A percentile compares a stretch with the other conserved stretches of the same genome.
phyloP scores from a whole-genome alignment of 371 early-diverging fungal species.

The Nematocida displodere region DNA sequence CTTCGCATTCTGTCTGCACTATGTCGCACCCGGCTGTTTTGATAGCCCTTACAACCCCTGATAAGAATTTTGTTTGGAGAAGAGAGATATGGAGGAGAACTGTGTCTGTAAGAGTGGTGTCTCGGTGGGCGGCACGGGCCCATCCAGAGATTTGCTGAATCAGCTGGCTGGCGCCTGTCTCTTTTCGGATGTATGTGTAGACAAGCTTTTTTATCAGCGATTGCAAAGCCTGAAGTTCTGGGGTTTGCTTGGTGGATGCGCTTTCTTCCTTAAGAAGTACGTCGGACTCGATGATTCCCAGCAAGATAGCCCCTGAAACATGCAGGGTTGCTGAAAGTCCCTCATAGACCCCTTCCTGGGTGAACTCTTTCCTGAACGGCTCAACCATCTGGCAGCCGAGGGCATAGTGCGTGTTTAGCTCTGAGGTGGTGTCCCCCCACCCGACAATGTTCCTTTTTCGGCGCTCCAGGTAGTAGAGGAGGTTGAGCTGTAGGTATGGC shows the following conservation, averaged over 20 bases:
- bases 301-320: constrained; percentile 12
- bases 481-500: background rate
- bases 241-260: background rate
- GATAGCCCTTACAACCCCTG: constrained; percentile 25
- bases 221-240: constrained; percentile 19
- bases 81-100: background rate
- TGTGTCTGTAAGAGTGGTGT: background rate
- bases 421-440: background rate
- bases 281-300: constrained; percentile 39
- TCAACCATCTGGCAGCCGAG: background rate
- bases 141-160: background rate
- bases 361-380: constrained; percentile 45
- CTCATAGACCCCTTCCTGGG: constrained; percentile 34
- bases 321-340: constrained; percentile 13
- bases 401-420: constrained; percentile 7
- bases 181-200: constrained; percentile 9
- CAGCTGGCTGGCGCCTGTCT: background rate
- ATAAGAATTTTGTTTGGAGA: constrained; percentile 35
- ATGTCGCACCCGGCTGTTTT: constrained; percentile 1
- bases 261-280: constrained; percentile 33
- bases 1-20: constrained; percentile 13
- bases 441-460: constrained; percentile 23
- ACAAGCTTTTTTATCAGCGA: constrained; percentile 9
- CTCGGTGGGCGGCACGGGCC: background rate
- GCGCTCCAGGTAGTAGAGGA: constrained; percentile 28